Base-by-base conservation (phyloP, 1,284 basidiomycete species). In the Cryptococcus sp. region DNA sequence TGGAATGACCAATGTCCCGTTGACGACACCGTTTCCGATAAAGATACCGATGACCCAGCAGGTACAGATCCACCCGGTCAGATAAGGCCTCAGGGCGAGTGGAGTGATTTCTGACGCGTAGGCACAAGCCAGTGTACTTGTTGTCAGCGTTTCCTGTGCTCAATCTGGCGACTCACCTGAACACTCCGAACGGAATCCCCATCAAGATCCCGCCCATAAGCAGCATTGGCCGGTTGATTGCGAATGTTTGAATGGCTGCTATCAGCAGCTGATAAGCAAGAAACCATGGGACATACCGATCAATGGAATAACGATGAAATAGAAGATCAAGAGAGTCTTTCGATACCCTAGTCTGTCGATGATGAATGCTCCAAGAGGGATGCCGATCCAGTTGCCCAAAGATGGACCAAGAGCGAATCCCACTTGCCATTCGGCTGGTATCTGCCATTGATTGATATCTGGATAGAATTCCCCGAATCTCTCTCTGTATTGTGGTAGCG, bases 31-130 rank as follows among this genome's bases (percentile, higher is more conserved):
- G 16, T 50, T 53, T 13, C 45, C 59, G 42, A 58, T 51, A 21
- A 61, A 42, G 43, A 61, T 59, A 16, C 76, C 76, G 45, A 76
- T 63, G 25, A 74, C 77, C 78, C 78, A 79, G 64, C 77, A 78
- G 32, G 77, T 66, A 66, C 78, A 78, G 59, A 79, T 74, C 50
- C 63, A 76, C 48, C 69, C 69, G 21, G 63, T 65, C 22, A 63
- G 49, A 49, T 62, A 61, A 14, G 57, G 61, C 16, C 32, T 34
- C 10, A 34, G 9, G 9, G 10, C 32, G 10, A 34, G 16, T 9
- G 32, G 32, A 34, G 32, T 34, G 32, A 34, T 34, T 16, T 34
- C 32, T 9, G 32, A 34, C 32, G 32, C 32, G 32, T 34, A 34
- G 10, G 32, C 32, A 34, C 32, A 34, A 16, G 32, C 32, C 10